These are phyloP conservation scores for Podaxis carcinomalis DNA, from an alignment of 768 basidiomycete species.

Conservation along the genomic window DNA sequence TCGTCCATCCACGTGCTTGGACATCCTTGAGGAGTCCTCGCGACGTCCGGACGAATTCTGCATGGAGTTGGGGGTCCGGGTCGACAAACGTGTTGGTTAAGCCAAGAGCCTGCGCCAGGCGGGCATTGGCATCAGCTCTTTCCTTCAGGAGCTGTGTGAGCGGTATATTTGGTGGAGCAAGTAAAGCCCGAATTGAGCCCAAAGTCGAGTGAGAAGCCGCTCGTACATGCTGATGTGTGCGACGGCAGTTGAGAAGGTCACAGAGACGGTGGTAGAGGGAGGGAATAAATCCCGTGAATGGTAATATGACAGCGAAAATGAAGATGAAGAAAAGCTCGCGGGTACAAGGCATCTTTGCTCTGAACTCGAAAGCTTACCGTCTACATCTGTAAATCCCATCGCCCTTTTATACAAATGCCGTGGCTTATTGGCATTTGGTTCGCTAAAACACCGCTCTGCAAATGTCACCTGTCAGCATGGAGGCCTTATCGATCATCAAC, in stretches of 20 bases:
- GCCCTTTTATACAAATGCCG: background rate
- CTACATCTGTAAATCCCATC: background rate
- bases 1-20: conserved; percentile 27
- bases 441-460: background rate
- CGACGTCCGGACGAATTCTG: conserved; percentile 26
- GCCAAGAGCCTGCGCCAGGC: conserved; percentile 28
- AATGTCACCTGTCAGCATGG: too few species aligned
- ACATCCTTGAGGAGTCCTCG: conserved; percentile 23
- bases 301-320: background rate
- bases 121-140: conserved; percentile 31
- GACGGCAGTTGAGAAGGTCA: background rate
- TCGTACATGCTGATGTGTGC: background rate
- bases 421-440: background rate
- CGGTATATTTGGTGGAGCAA: conserved; percentile 12
- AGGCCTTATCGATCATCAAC: too few species aligned
- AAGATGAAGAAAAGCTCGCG: background rate
- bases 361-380: conserved; percentile 2
- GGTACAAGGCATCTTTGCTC: conserved; percentile 6
- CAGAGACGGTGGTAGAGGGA: background rate
- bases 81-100: conserved; percentile 54
- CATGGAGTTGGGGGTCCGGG: conserved; percentile 28
- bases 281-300: background rate
- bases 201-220: background rate
- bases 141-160: conserved; percentile 21
- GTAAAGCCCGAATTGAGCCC: conserved; percentile 7